Evolutionary conservation across 2,329 filamentous ascomycete species (phyloP).

Genomic region (Conoideocrella luteorostrata): DNA sequence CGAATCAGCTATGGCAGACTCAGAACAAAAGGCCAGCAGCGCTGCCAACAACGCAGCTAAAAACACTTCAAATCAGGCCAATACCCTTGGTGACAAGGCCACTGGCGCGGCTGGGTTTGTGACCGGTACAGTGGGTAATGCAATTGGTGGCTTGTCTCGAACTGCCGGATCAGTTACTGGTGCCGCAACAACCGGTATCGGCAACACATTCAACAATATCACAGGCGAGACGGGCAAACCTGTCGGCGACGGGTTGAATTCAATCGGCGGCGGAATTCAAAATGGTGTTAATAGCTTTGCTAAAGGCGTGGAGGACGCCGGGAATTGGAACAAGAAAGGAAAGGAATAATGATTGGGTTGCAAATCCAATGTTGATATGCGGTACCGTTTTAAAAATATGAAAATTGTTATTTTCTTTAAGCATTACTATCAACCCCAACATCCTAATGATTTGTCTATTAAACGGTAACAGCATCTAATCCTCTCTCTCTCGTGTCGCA

Average conservation of each 20-base stretch:
- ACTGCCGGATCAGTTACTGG: slow-evolving; percentile 37
- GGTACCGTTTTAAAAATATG: too few species aligned
- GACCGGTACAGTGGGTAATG: slow-evolving; percentile 35
- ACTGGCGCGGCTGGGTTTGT: slow-evolving; percentile 31
- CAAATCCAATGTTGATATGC: too few species aligned
- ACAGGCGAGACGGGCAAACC: slow-evolving; percentile 49
- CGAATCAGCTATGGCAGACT: slow-evolving; percentile 9
- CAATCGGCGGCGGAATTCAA: slow-evolving; percentile 47
- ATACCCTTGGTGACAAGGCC: slow-evolving; percentile 21
- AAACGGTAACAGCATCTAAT: too few species aligned
- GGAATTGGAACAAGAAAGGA: slow-evolving; percentile 44
- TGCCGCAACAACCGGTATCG: slow-evolving; percentile 50
- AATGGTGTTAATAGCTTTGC: slow-evolving; percentile 41
- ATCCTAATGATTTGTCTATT: too few species aligned
- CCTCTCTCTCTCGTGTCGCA: too few species aligned
- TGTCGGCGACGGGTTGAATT: slow-evolving; percentile 48
- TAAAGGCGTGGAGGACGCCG: slow-evolving; percentile 51
- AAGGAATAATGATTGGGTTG: not conserved
- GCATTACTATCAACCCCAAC: not conserved
- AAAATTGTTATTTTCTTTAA: not conserved
- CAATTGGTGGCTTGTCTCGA: slow-evolving; percentile 31
- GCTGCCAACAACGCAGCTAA: slow-evolving; percentile 5
- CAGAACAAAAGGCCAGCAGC: slow-evolving; percentile 5
- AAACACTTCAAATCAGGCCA: slow-evolving; percentile 15
- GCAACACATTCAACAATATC: slow-evolving; percentile 47